Base-by-base conservation (phyloP, 257 asterid genomes). In the Rubia yunnanensis region DNA sequence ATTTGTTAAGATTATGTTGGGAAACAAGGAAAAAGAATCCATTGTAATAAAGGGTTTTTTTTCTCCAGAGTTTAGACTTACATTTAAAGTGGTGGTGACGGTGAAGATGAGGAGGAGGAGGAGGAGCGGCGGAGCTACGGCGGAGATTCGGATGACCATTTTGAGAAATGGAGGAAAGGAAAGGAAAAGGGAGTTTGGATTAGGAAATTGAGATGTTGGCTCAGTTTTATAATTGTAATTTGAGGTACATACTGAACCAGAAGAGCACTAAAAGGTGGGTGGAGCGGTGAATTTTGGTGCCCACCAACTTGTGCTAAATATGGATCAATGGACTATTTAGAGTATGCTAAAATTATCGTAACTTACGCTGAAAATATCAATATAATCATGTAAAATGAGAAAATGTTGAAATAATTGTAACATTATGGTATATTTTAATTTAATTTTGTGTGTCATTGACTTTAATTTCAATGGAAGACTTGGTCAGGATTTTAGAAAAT, bases 21-120 rank as follows among this genome's bases (percentile, higher is more conserved):
- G n/a, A n/a, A n/a, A n/a, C n/a, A n/a, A n/a, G n/a, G n/a, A n/a
- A n/a, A n/a, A n/a, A n/a, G n/a, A n/a, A n/a, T n/a, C n/a, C n/a
- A n/a, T n/a, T n/a, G n/a, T n/a, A n/a, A n/a, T n/a, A n/a, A n/a
- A n/a, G n/a, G n/a, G n/a, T n/a, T n/a, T n/a, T n/a, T n/a, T n/a
- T n/a, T n/a, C n/a, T n/a, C n/a, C n/a, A n/a, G n/a, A n/a, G n/a
- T n/a, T n/a, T 50, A 18, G 1, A 76, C 80, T 76, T 68, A 76
- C 80, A 76, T 34, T 67, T 48, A 68, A 76, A 59, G 74, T 67
- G 18, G 75, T 28, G 38, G 61, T 55, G 18, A 63, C 7, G 66
- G 35, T 61, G 22, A 38, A 30, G 68, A 64, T 18, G 41, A 70
- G 17, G 68, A 63, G 28, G 63, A 56, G 18, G 67, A 66, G 27